These are phyloP conservation scores for Triangularia verruculosa DNA, from an alignment of 2,329 filamentous ascomycete species.

Conservation along the genomic window DNA sequence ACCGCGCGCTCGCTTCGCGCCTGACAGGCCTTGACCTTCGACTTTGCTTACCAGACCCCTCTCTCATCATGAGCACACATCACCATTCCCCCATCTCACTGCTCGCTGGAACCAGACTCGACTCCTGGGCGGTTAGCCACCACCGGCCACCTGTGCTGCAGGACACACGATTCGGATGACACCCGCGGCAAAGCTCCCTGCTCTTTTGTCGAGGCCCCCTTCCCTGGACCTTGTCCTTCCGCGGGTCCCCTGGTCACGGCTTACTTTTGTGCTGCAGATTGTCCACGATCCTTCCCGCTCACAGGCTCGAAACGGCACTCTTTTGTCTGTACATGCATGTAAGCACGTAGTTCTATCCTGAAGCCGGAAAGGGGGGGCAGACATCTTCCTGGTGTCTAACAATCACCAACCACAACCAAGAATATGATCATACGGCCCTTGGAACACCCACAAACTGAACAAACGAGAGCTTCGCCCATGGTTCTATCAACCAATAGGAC, in stretches of 20 bases:
- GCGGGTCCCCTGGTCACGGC: constrained; percentile 8
- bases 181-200: constrained; percentile 4
- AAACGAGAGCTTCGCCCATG: background rate
- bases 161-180: background rate
- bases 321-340: background rate
- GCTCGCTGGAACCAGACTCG: constrained; percentile 8
- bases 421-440: background rate
- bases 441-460: background rate
- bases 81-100: constrained; percentile 3
- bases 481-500: background rate
- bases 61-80: constrained; percentile 3
- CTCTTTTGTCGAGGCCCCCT: background rate
- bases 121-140: constrained; percentile 9
- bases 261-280: background rate
- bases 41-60: constrained; percentile 15
- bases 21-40: constrained; percentile 7
- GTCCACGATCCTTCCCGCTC: constrained; percentile 14
- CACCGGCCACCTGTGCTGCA: constrained; percentile 1
- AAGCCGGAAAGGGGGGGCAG: background rate
- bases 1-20: background rate
- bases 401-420: background rate
- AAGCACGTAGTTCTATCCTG: background rate
- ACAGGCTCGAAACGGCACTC: background rate
- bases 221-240: constrained; percentile 6
- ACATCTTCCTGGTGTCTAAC: background rate